phyloP scores from a whole-genome alignment of 2,329 filamentous ascomycete genomes.

The Decorospora gaudefroyi region DNA sequence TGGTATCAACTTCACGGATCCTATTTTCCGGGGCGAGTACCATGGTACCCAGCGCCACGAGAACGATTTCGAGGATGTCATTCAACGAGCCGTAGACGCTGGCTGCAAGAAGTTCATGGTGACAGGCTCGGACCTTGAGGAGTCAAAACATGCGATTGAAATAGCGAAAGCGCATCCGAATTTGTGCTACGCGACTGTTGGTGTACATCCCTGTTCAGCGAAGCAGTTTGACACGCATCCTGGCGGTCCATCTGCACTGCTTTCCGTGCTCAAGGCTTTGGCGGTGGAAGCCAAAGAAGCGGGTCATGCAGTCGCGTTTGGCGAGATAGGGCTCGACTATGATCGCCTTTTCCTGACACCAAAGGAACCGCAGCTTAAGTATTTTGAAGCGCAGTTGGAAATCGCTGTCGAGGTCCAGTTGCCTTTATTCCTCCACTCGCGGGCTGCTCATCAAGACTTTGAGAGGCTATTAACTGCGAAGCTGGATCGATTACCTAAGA shows the following conservation, averaged over 20 bases:
- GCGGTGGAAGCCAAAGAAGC: conserved; percentile 62
- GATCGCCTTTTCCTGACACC: conserved; percentile 84
- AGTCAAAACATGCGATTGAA: conserved; percentile 73
- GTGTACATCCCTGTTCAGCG: conserved; percentile 90
- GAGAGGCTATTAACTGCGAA: conserved; percentile 63
- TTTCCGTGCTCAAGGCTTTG: conserved; percentile 66
- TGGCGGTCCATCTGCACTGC: conserved; percentile 59
- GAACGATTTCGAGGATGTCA: conserved; percentile 73
- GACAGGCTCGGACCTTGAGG: conserved; percentile 83
- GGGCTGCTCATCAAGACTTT: conserved; percentile 86
- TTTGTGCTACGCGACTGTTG: conserved; percentile 84
- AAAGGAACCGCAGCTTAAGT: conserved; percentile 77
- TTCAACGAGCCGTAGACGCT: conserved; percentile 75
- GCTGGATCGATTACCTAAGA: conserved; percentile 69
- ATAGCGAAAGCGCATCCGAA: conserved; percentile 76
- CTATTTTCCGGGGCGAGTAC: conserved; percentile 83
- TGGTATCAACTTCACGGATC: conserved; percentile 94
- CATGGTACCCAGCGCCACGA: conserved; percentile 77
- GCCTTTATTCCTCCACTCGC: conserved; percentile 89
- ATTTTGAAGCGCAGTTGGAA: conserved; percentile 81
- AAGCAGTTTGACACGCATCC: conserved; percentile 71
- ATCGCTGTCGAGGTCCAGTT: conserved; percentile 76
- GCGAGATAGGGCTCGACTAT: conserved; percentile 96
- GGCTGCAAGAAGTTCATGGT: conserved; percentile 91
- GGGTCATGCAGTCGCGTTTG: conserved; percentile 76